Conservation (phyloP, 495 filamentous ascomycete genomes). For the Mycothermus thermophilus region DNA sequence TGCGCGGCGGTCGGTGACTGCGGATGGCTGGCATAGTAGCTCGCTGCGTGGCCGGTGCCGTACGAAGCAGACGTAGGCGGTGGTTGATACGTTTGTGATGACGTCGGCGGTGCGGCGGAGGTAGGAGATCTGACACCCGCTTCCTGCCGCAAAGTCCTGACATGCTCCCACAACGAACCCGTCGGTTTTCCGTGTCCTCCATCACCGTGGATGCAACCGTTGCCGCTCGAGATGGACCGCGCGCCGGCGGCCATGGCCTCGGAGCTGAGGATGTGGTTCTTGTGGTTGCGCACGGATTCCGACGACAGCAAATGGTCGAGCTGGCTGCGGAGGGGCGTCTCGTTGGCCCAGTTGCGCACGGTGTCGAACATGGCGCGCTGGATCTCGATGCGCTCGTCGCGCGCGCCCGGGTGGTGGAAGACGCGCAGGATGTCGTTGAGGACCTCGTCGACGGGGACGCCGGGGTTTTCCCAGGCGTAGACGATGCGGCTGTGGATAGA, state of each 20-base stretch:
- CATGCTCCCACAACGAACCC: slow-evolving; percentile 39
- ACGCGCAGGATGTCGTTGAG: slow-evolving; percentile 59
- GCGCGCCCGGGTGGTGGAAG: slow-evolving; percentile 80
- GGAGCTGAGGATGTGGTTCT: slow-evolving; percentile 47
- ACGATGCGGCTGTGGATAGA: slow-evolving; percentile 46
- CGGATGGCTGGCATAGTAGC: neutral
- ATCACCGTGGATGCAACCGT: slow-evolving; percentile 19
- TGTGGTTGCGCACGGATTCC: slow-evolving; percentile 63
- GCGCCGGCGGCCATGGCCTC: neutral
- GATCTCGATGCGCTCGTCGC: slow-evolving; percentile 57
- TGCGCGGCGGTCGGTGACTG: neutral
- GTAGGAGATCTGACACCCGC: too few species aligned
- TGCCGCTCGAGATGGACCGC: slow-evolving; percentile 22
- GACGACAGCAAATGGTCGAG: slow-evolving; percentile 60
- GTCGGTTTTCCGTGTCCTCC: slow-evolving; percentile 37
- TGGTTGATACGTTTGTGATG: slow-evolving; percentile 7
- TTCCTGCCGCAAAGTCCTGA: too few species aligned
- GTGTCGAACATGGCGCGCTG: slow-evolving; percentile 77
- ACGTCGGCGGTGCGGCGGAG: too few species aligned
- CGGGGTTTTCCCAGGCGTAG: slow-evolving; percentile 79
- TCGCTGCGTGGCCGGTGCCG: neutral
- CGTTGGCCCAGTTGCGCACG: slow-evolving; percentile 62
- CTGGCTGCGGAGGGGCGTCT: slow-evolving; percentile 45
- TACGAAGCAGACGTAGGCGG: slow-evolving; percentile 3
- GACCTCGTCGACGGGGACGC: slow-evolving; percentile 64